These are phyloP conservation scores for Neurospora sp. DNA, from an alignment of 495 filamentous ascomycete genomes.

Conservation along the genomic window DNA sequence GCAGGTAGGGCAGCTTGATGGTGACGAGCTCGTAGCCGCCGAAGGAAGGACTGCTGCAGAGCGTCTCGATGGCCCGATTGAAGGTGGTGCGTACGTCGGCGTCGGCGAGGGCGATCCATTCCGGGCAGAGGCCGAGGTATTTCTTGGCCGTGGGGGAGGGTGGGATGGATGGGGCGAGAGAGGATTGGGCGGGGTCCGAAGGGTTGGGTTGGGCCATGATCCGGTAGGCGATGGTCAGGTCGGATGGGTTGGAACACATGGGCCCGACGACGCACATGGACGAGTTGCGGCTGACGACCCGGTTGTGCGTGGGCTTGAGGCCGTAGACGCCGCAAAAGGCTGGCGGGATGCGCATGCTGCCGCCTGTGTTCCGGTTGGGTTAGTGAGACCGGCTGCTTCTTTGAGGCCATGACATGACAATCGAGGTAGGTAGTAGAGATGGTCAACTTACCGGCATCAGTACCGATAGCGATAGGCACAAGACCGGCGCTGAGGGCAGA, in stretches of 20 bases:
- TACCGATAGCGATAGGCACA: slow-evolving; percentile 71
- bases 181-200: slow-evolving; percentile 24
- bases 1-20: slow-evolving; percentile 66
- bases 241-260: slow-evolving; percentile 63
- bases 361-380: slow-evolving; percentile 31
- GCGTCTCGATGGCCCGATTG: slow-evolving; percentile 51
- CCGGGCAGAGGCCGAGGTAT: slow-evolving; percentile 58
- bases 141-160: slow-evolving; percentile 32
- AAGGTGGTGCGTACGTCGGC: slow-evolving; percentile 49
- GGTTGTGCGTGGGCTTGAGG: slow-evolving; percentile 71
- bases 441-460: slow-evolving; percentile 51
- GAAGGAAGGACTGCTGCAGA: slow-evolving; percentile 27
- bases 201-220: slow-evolving; percentile 63
- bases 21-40: slow-evolving; percentile 58
- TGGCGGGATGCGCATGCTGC: slow-evolving; percentile 72
- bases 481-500: slow-evolving; percentile 69
- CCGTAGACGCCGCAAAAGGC: slow-evolving; percentile 82
- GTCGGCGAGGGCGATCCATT: slow-evolving; percentile 66
- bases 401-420: background rate
- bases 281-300: slow-evolving; percentile 48
- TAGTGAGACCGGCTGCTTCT: background rate
- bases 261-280: slow-evolving; percentile 67
- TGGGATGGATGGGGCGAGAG: slow-evolving; percentile 29
- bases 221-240: slow-evolving; percentile 75
- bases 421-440: background rate